These are phyloP conservation scores for Aspergillus ibericus DNA, from an alignment of 2,329 filamentous ascomycete genomes.

Conservation along the genomic window DNA sequence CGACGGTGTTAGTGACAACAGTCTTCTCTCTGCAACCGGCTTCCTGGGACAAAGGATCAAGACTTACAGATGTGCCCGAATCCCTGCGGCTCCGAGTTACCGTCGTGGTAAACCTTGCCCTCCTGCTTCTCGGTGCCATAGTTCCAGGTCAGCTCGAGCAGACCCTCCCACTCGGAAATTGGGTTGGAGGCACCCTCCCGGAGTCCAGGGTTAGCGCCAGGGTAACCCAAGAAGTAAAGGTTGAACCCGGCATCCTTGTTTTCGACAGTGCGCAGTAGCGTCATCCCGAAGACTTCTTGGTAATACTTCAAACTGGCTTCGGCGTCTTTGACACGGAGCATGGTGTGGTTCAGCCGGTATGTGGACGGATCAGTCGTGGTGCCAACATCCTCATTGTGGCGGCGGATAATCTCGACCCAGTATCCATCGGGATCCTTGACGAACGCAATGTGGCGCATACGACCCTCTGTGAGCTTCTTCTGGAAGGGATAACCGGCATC, in stretches of 20 bases:
- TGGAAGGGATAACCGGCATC: constrained; percentile 91
- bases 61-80: constrained; percentile 86
- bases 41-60: background rate
- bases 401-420: constrained; percentile 62
- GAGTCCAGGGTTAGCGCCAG: constrained; percentile 55
- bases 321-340: constrained; percentile 87
- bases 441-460: constrained; percentile 87
- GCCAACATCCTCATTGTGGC: constrained; percentile 70
- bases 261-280: constrained; percentile 70
- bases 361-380: constrained; percentile 70
- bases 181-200: constrained; percentile 54
- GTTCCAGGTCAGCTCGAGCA: constrained; percentile 88
- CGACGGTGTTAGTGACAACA: background rate
- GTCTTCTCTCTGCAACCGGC: background rate
- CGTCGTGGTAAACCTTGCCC: constrained; percentile 84
- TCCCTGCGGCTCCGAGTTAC: constrained; percentile 86
- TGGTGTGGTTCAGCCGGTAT: constrained; percentile 69
- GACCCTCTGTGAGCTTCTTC: constrained; percentile 87
- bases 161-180: constrained; percentile 70
- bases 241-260: constrained; percentile 74
- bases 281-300: constrained; percentile 87
- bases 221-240: constrained; percentile 89
- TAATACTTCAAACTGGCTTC: constrained; percentile 76
- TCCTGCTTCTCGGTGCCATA: constrained; percentile 74
- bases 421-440: constrained; percentile 84